Base-by-base conservation (phyloP, 2,329 filamentous ascomycete genomes). In the Endothia cerciana region DNA sequence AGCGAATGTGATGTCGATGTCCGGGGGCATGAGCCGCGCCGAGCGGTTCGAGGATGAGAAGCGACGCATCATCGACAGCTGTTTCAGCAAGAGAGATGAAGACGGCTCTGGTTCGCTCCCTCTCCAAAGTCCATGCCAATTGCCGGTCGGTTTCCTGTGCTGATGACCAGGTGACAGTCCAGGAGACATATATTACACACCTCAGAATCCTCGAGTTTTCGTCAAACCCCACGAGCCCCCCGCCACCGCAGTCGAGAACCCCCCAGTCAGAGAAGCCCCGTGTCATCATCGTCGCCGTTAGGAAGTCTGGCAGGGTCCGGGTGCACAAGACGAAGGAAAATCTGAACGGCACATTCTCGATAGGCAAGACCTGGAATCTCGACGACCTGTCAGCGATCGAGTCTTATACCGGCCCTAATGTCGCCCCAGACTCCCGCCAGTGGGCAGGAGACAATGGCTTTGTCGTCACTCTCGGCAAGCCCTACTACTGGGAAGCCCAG, bases 261-360 rank as follows among this genome's bases (percentile, higher is more conserved):
- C 80, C 88, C 11, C 85, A 90, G 62, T 87, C 89, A 74, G 94
- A 97, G 78, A 99, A 99, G 78, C 87, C 90, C 58, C 89, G 95
- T 73, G 85, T 97, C 70, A 96, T 99, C 75, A 93, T 99, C 70
- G 90, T 99, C 70, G 91, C 94, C 13, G 95, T 99, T 67, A 88
- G 93, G 68, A 95, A 93, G 73, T 97, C 94, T 1, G 95, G 94
- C 64, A 87, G 93, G 67, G 94, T 99, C 60, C 91, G 94, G 73
- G 89, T 99, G 82, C 95, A 99, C 83, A 99, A 99, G 79, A 94
- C 93, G 65, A 90, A 97, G 72, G 95, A 99, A 80, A 99, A 99
- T 76, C 84, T 87, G 64, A 97, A 97, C 77, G 93, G 93, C 64
- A 89, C 92, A 30, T 99, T 97, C 78, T 98, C 94, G 25, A 97